These are phyloP conservation scores for Elymus sibiricus DNA, from an alignment of 176 grass and related monocot species.

Conservation along the genomic window DNA sequence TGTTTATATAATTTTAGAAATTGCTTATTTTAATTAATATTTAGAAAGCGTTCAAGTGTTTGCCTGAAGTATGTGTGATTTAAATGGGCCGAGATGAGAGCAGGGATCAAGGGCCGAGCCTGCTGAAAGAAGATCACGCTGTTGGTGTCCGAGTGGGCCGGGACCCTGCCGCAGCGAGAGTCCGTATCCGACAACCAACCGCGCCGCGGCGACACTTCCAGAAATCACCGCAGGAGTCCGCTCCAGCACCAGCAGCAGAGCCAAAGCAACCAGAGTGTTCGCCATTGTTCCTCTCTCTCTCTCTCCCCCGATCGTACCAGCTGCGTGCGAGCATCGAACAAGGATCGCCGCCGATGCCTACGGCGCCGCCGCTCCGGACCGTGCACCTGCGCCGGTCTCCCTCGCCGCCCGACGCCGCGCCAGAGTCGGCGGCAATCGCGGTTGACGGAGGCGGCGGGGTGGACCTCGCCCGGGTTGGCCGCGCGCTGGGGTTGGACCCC, in stretches of 20 bases:
- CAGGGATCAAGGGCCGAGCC: neutral
- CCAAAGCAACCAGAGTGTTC: slow-evolving; percentile 30
- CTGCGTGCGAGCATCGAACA: neutral
- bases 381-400: slow-evolving; percentile 14
- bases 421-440: neutral
- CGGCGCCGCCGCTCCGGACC: neutral
- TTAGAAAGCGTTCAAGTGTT: too few species aligned
- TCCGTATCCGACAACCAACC: neutral
- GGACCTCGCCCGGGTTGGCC: slow-evolving; percentile 41
- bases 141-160: neutral
- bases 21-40: too few species aligned
- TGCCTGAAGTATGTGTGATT: too few species aligned
- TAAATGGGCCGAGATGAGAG: too few species aligned
- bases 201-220: slow-evolving; percentile 26
- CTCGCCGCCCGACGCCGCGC: neutral
- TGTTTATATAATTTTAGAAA: too few species aligned
- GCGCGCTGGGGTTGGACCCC: slow-evolving; percentile 51
- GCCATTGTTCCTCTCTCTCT: neutral
- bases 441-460: slow-evolving; percentile 36
- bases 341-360: neutral
- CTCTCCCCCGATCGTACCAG: neutral
- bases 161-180: neutral
- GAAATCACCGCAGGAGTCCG: neutral
- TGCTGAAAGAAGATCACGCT: neutral
- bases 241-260: neutral